Evolutionary conservation across 2,329 filamentous ascomycete species (phyloP).

Genomic region (Karstenula rhodostoma): DNA sequence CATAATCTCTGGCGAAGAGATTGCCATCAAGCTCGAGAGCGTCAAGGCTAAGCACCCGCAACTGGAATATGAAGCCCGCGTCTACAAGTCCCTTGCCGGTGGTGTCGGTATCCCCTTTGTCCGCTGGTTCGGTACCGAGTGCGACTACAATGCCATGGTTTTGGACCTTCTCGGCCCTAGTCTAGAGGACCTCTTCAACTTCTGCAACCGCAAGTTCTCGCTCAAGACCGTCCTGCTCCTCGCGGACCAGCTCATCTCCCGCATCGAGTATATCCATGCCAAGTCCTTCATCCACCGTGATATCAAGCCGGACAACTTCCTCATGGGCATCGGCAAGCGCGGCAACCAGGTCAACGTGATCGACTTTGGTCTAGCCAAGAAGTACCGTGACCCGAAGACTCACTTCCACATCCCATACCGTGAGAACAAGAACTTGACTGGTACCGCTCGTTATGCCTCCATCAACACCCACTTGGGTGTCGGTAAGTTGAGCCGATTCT

Average conservation of each 20-base stretch:
- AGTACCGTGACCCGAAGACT: slow-evolving; percentile 99
- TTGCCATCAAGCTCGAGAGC: slow-evolving; percentile 99
- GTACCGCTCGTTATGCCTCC: slow-evolving; percentile 96
- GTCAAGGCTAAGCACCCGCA: slow-evolving; percentile 99
- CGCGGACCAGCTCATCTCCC: slow-evolving; percentile 97
- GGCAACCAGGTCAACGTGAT: slow-evolving; percentile 99
- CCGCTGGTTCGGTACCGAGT: slow-evolving; percentile 99
- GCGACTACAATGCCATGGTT: slow-evolving; percentile 99
- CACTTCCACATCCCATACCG: slow-evolving; percentile 99
- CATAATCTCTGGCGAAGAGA: slow-evolving; percentile 99
- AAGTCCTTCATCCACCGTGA: slow-evolving; percentile 99
- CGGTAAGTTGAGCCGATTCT: slow-evolving; percentile 60
- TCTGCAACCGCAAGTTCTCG: slow-evolving; percentile 99
- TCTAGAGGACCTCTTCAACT: slow-evolving; percentile 99
- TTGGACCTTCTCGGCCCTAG: slow-evolving; percentile 94
- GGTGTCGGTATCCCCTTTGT: slow-evolving; percentile 98
- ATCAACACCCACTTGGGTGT: slow-evolving; percentile 99
- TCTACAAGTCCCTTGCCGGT: slow-evolving; percentile 87
- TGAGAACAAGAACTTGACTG: slow-evolving; percentile 99
- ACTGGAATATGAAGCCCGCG: slow-evolving; percentile 97
- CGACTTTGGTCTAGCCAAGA: slow-evolving; percentile 98
- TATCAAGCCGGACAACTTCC: slow-evolving; percentile 99
- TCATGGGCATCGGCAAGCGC: slow-evolving; percentile 99
- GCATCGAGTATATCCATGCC: slow-evolving; percentile 99
- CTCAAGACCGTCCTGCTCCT: slow-evolving; percentile 97